A percentile compares a stretch with the other conserved stretches of the same genome.
phyloP scores from a whole-genome alignment of 2,329 filamentous ascomycete species.

The Akanthomyces dipterigenus region DNA sequence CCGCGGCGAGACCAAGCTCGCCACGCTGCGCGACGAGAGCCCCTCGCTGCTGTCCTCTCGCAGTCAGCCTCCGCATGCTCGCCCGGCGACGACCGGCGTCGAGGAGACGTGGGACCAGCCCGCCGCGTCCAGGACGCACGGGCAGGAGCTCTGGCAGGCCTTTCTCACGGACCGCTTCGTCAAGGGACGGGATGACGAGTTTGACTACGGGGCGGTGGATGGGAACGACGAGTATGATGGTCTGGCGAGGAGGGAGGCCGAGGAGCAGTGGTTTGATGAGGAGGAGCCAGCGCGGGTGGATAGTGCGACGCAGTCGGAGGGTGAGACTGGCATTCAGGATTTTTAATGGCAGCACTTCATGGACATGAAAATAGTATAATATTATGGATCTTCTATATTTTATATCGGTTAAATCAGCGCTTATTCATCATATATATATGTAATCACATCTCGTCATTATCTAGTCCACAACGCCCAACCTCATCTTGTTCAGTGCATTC shows the following conservation, averaged over 20 bases:
- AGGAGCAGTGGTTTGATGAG: slow-evolving; percentile 75
- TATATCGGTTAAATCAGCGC: background rate
- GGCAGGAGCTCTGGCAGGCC: slow-evolving; percentile 59
- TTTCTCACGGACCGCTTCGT: slow-evolving; percentile 72
- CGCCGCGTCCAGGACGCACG: slow-evolving; percentile 51
- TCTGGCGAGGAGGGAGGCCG: slow-evolving; percentile 49
- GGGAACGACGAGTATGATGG: slow-evolving; percentile 64
- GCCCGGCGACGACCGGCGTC: slow-evolving; percentile 22
- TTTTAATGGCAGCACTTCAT: slow-evolving; percentile 39
- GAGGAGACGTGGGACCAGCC: slow-evolving; percentile 24
- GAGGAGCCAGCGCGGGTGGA: slow-evolving; percentile 58
- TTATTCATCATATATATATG: slow-evolving; percentile 10
- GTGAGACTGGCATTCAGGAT: slow-evolving; percentile 68
- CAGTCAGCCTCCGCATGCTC: slow-evolving; percentile 32
- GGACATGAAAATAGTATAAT: background rate
- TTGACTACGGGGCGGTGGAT: slow-evolving; percentile 69
- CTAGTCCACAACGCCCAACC: slow-evolving; percentile 36
- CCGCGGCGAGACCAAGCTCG: slow-evolving; percentile 70
- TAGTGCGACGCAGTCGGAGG: slow-evolving; percentile 27
- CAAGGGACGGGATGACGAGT: slow-evolving; percentile 66
- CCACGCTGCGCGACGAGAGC: slow-evolving; percentile 33
- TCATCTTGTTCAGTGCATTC: slow-evolving; percentile 56
- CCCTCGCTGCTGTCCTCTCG: slow-evolving; percentile 19
- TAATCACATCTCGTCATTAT: slow-evolving; percentile 11
- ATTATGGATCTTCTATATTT: background rate